Evolutionary conservation across 257 asterid species (phyloP), one percentile per base, ranked within the genome.

Genomic region (Lithospermum erythrorhizon): DNA sequence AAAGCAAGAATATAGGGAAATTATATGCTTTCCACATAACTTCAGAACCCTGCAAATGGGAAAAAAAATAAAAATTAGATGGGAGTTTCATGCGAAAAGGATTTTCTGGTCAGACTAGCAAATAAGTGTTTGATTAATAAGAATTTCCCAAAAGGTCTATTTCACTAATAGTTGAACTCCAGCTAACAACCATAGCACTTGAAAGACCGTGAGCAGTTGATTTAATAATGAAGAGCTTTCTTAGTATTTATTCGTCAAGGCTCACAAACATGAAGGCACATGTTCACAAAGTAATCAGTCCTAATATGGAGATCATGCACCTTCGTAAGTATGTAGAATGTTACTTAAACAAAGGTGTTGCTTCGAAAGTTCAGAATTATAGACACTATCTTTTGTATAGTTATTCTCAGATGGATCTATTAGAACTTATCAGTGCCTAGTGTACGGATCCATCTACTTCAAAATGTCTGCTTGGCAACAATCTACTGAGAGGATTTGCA

Each of bases 1-100:
- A 86, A 67, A 93, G 98, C 62, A 93, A 82, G 78, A 86, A 88
- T 51, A 88, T 87, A 3, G 98, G 98, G 78, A 93, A 83, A 68
- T 86, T 77, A 79, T 88, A 93, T 67, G 82, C 82, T 63, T 83
- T 83, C 98, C 98, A 88, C 98, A 93, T 88, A 65, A 81, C 66
- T 80, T 89, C 98, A 86, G 98, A 84, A 71, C 98, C 98, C 98
- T 93, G 90, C 70, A 77, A 70, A 70, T 59, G 67, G 27, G 47
- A 74, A 51, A 22, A 57, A 63, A 22, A 58, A n/a, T n/a, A n/a
- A 65, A 30, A 21, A 59, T 21, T 55, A 47, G 23, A 58, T 41
- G 49, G 8, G 48, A 11, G 49, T 11, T 27, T 35, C 45, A 35
- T 8, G 45, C 45, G 2, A 35, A 35, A 35, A 35, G 13, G 45